Base-by-base conservation (phyloP, 106 monocot genomes). In the Dactylorhiza incarnata region DNA sequence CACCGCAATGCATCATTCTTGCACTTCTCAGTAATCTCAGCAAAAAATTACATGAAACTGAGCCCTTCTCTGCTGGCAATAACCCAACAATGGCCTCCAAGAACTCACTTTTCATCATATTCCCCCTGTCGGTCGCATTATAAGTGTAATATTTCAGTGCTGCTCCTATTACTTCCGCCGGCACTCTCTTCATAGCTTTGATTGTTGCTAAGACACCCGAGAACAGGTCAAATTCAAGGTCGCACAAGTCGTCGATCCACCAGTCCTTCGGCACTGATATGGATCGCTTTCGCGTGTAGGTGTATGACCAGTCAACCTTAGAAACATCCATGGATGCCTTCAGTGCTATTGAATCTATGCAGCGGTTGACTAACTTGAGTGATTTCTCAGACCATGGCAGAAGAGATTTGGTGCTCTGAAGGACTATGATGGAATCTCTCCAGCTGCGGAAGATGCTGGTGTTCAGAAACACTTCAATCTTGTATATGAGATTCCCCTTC, bases 351-450 rank as follows among this genome's bases (percentile, higher is more conserved):
- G 85, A 80, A 24, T 88, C 85, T 5, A 88, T 68, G 25, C 80
- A 85, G 20, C 68, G 73, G 20, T 49, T 25, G 3, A 81, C 72
- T 25, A 88, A 20, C 55, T 85, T 82, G 68, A 85, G 48, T 37
- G 37, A 29, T 48, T 88, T 75, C 74, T 88, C 85, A 0, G 88
- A 77, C 82, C 79, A 85, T 8, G 85, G 82, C 12, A 81, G 26
- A 16, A 85, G 45, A 75, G 77, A 71, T 19, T 66, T 83, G n/a
- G 88, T 85, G 9, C 82, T 88, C 66, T 80, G 84, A 44, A 88
- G 82, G 7, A 75, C 88, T 14, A 88, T 85, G 19, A 88, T 85
- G 11, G 89, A 89, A 70, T 89, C 89, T 72, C 83, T 89, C 89
- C 89, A 89, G 50, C 74, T 73, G 0, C 76, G 81, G 26, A 89